Conservation (phyloP, 257 asterid species). For the Eucommia ulmoides region DNA sequence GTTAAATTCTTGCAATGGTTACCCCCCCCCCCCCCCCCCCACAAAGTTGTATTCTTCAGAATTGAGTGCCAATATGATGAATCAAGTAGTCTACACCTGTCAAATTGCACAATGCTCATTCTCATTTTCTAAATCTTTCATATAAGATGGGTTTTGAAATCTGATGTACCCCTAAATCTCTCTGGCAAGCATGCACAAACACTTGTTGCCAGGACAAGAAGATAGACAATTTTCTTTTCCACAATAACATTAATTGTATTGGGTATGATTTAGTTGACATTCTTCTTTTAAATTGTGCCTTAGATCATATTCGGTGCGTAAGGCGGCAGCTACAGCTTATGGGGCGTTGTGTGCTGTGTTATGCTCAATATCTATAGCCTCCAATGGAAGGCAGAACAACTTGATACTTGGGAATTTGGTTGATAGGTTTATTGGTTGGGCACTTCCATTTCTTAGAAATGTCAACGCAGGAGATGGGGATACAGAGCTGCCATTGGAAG, state of each 20-base stretch:
- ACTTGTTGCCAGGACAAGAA: no score
- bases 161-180: not conserved
- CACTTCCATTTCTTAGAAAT: slow-evolving; percentile 58
- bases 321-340: slow-evolving; percentile 82
- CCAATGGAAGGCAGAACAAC: slow-evolving; percentile 88
- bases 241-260: slow-evolving; percentile 7
- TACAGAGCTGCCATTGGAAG: slow-evolving; percentile 72
- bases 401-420: slow-evolving; percentile 53
- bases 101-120: not conserved
- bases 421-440: slow-evolving; percentile 91
- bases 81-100: no score
- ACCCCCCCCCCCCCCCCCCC: no score
- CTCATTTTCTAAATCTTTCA: not conserved
- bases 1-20: no score
- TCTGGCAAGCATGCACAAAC: not conserved
- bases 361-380: slow-evolving; percentile 48
- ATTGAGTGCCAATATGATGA: no score
- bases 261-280: not conserved
- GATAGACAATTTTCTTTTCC: no score
- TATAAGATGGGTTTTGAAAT: not conserved
- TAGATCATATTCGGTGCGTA: slow-evolving; percentile 80
- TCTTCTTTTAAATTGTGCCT: slow-evolving; percentile 17
- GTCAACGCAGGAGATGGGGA: slow-evolving; percentile 31
- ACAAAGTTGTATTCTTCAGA: no score
- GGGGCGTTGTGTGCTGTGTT: slow-evolving; percentile 78